Conservation (phyloP, 768 basidiomycete genomes). For the Macrolepiota fuliginosa region DNA sequence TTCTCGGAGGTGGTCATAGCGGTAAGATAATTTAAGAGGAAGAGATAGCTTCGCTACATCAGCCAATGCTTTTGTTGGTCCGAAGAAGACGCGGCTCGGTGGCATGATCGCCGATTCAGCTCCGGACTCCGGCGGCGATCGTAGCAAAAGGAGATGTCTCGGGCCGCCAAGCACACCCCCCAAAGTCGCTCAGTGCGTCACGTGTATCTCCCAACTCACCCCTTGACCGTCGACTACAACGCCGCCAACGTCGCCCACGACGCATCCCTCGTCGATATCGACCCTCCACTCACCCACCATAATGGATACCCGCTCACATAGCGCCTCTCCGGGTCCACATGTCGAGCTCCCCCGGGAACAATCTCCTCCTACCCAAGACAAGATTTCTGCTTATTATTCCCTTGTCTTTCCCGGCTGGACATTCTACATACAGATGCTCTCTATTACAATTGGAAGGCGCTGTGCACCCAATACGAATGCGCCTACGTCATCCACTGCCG, state of each 20-base stretch:
- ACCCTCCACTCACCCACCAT: constrained; percentile 16
- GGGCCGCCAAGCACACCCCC: not conserved
- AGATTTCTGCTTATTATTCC: constrained; percentile 91
- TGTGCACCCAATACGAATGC: constrained; percentile 55
- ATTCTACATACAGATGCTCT: constrained; percentile 95
- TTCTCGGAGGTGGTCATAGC: constrained; percentile 33
- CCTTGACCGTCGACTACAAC: constrained; percentile 26
- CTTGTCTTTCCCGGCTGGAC: constrained; percentile 93
- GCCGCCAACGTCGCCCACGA: constrained; percentile 23
- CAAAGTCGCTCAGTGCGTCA: constrained; percentile 18
- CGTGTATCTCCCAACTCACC: constrained; percentile 23
- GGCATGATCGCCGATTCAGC: constrained; percentile 8
- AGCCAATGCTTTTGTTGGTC: not conserved
- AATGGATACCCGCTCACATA: constrained; percentile 45
- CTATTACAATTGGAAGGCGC: constrained; percentile 90
- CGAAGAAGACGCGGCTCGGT: not conserved
- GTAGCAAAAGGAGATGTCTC: constrained; percentile 13
- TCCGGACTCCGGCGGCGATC: constrained; percentile 2
- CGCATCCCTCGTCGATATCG: constrained; percentile 23
- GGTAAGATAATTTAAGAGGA: constrained; percentile 2
- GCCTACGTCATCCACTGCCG: constrained; percentile 56
- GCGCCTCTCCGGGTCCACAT: constrained; percentile 32
- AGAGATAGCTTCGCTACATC: constrained; percentile 4
- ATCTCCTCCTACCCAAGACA: constrained; percentile 52
- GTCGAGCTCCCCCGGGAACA: constrained; percentile 26